Percentiles rank a stretch among this genome's conserved stretches.
phyloP scores from a whole-genome alignment of 2,329 filamentous ascomycete species.

The Xylariaceae sp. region DNA sequence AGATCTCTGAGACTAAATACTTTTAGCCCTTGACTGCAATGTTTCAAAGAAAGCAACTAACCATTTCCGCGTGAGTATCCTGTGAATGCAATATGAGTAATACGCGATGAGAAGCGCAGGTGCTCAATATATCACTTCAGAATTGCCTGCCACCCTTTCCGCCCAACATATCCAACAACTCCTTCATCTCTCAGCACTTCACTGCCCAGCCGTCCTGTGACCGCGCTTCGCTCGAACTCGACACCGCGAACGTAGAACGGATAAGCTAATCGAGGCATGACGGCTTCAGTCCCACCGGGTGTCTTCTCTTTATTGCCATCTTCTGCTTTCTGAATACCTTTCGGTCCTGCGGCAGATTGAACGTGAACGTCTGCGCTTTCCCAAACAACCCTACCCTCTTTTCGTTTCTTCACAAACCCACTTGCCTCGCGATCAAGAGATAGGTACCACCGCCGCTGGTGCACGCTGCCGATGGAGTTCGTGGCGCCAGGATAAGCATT shows the following conservation, averaged over 20 bases:
- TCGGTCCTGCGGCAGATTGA: neutral
- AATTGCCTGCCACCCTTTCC: constrained; percentile 65
- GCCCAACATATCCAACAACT: constrained; percentile 60
- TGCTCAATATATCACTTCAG: constrained; percentile 42
- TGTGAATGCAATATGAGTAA: too few relatives aligned
- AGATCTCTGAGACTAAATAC: too few relatives aligned
- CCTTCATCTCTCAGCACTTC: constrained; percentile 69
- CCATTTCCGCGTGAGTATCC: too few relatives aligned
- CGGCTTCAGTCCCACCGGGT: neutral
- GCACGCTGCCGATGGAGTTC: constrained; percentile 70
- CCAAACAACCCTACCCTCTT: constrained; percentile 36
- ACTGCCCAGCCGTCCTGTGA: constrained; percentile 65
- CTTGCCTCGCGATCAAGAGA: constrained; percentile 65
- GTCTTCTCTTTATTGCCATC: constrained; percentile 5
- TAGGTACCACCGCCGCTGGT: constrained; percentile 72
- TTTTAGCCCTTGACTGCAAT: too few relatives aligned
- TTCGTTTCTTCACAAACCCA: constrained; percentile 57
- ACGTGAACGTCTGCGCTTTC: constrained; percentile 4
- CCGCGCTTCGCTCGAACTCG: constrained; percentile 68
- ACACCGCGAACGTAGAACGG: constrained; percentile 68
- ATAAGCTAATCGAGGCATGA: constrained; percentile 49
- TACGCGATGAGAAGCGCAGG: too few relatives aligned
- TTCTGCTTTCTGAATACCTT: constrained; percentile 12
- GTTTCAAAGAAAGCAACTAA: too few relatives aligned
- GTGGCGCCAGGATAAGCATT: constrained; percentile 72